Evolutionary conservation across 306 rosid species (phyloP), one percentile per base, ranked within the genome.

Genomic region (Gastrolobium bilobum): DNA sequence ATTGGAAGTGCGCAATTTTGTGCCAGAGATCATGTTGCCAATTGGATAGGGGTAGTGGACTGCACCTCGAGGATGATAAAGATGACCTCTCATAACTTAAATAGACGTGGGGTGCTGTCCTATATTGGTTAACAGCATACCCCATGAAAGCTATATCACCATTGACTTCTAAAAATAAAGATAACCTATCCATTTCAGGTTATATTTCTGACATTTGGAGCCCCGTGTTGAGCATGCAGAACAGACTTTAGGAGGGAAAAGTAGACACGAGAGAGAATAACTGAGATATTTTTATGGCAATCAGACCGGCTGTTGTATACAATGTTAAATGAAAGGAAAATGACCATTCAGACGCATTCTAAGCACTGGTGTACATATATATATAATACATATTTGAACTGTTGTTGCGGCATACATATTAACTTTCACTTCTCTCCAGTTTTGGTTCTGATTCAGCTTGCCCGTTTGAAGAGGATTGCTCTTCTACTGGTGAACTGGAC

Each of bases 381-480:
- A 29, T 4, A 8, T 33, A 30, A 52, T 63, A 69, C 69, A 76
- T 46, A 76, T 73, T 58, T 77, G 57, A 68, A 75, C 77, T 43
- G 73, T 70, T 57, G 46, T 60, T 37, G 34, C 64, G 62, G 79
- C 39, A 53, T 61, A 10, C 70, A 83, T 81, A 71, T 65, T 73
- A 84, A 52, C 63, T 80, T 68, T 66, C 79, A 33, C 81, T 59
- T 6, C 71, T 87, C 79, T 73, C 80, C 13, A 42, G 84, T 43
- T 69, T 65, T 3, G 82, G 75, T 61, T 85, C 87, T 42, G 82
- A n/a, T 33, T 82, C 90, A 59, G 79, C 82, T 79, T 66, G 80
- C 78, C 51, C 59, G 4, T 76, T 40, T 9, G 88, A 67, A 10
- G 91, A 81, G 76, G 91, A 73, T 82, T 84, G 87, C 65, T 87